Evolutionary conservation across 1,284 basidiomycete species (phyloP).

Genomic region (Heliocybe sulcata): DNA sequence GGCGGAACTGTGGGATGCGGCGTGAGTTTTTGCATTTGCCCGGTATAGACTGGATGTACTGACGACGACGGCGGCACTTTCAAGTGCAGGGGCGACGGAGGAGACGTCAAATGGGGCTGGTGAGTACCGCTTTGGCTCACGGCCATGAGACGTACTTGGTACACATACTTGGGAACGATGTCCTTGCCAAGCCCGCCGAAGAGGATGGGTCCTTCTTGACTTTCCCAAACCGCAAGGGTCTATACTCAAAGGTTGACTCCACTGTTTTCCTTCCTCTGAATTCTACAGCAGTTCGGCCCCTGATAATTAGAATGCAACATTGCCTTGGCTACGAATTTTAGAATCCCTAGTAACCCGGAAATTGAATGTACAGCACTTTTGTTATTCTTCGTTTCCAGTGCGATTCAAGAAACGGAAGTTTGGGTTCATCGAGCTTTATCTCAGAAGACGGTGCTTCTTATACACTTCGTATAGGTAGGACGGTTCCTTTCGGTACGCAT

Average conservation of each 20-base stretch:
- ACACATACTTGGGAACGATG: neutral
- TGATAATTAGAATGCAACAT: neutral
- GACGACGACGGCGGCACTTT: neutral
- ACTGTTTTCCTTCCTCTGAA: neutral
- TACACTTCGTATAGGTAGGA: no score
- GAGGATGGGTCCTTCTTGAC: neutral
- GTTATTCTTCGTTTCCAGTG: no score
- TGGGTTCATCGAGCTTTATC: no score
- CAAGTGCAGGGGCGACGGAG: neutral
- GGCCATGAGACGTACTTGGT: neutral
- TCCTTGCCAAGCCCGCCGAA: neutral
- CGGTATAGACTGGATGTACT: no score
- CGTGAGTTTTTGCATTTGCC: no score
- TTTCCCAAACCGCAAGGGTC: neutral
- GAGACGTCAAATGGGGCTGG: neutral
- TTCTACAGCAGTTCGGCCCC: neutral
- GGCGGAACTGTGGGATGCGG: neutral
- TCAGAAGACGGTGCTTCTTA: no score
- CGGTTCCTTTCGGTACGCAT: neutral
- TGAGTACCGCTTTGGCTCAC: neutral
- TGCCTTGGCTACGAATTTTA: no score
- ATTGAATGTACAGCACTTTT: no score
- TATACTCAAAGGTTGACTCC: neutral
- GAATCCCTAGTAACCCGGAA: no score
- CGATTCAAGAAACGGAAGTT: no score